Evolutionary conservation across 176 grass and related monocot species (phyloP).

Genomic region (Eleusine indica): DNA sequence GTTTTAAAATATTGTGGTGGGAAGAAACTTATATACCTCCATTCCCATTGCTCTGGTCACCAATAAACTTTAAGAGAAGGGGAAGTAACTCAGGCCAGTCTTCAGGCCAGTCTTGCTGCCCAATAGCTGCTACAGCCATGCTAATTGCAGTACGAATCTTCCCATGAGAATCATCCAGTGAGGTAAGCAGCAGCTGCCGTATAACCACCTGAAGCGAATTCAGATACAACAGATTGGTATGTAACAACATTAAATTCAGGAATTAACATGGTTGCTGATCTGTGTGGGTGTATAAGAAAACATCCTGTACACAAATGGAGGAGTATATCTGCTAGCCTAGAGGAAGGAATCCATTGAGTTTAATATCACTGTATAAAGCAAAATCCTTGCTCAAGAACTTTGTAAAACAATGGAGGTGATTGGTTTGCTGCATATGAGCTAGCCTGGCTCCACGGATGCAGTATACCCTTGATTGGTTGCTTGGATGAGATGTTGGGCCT

Average conservation of each 20-base stretch:
- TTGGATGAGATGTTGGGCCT: too few relatives aligned
- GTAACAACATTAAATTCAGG: constrained; percentile 9
- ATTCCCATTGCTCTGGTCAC: constrained; percentile 68
- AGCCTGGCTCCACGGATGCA: too few relatives aligned
- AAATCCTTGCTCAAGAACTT: constrained; percentile 7
- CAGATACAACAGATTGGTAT: constrained; percentile 7
- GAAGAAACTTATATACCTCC: constrained; percentile 62
- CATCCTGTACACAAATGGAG: constrained; percentile 5
- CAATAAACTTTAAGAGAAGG: constrained; percentile 85
- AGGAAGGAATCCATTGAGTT: neutral
- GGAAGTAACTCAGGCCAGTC: constrained; percentile 92
- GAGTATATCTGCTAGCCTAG: neutral
- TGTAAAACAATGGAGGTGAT: neutral
- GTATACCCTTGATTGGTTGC: too few relatives aligned
- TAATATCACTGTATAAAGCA: neutral
- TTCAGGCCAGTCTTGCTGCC: constrained; percentile 94
- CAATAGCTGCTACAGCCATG: constrained; percentile 91
- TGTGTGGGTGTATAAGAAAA: constrained; percentile 10
- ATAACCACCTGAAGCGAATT: constrained; percentile 56
- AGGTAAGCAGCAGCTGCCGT: constrained; percentile 80
- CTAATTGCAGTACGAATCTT: constrained; percentile 93
- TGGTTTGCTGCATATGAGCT: too few relatives aligned
- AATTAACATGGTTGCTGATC: neutral
- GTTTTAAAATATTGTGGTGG: constrained; percentile 18
- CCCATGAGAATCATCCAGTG: constrained; percentile 77